Conservation (phyloP, 805 yeast species). For the Kazachstania psychrophila region DNA sequence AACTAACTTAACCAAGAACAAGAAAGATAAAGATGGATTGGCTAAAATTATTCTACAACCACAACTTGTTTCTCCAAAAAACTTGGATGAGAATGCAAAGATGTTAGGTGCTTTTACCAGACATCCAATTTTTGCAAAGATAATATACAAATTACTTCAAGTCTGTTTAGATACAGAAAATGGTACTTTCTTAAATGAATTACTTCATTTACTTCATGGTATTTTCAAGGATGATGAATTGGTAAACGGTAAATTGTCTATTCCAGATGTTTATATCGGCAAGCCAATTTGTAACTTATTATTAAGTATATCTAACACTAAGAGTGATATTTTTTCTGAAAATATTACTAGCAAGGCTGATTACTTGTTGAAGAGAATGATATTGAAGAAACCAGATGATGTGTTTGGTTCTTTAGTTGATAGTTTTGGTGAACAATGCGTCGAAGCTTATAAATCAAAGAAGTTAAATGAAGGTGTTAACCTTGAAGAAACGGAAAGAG, state of each 20-base stretch:
- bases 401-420: slow-evolving; percentile 44
- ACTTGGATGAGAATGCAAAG: slow-evolving; percentile 29
- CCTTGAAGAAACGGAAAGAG: slow-evolving; percentile 44
- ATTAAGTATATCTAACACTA: slow-evolving; percentile 41
- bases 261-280: slow-evolving; percentile 39
- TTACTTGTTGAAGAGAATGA: slow-evolving; percentile 41
- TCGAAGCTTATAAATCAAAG: slow-evolving; percentile 41
- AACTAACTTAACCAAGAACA: slow-evolving; percentile 34
- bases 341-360: slow-evolving; percentile 47
- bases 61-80: slow-evolving; percentile 23
- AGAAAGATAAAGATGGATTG: slow-evolving; percentile 30
- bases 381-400: slow-evolving; percentile 37
- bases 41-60: slow-evolving; percentile 46
- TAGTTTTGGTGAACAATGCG: slow-evolving; percentile 49
- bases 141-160: slow-evolving; percentile 49
- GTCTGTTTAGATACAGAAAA: slow-evolving; percentile 41
- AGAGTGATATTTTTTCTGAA: slow-evolving; percentile 36
- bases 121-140: slow-evolving; percentile 44
- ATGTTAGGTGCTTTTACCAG: slow-evolving; percentile 44
- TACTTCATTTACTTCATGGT: slow-evolving; percentile 66
- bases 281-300: slow-evolving; percentile 51
- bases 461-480: slow-evolving; percentile 34
- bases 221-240: slow-evolving; percentile 43
- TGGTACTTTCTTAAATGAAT: slow-evolving; percentile 46
- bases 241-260: slow-evolving; percentile 32